phyloP scores from a whole-genome alignment of 768 basidiomycete species.

The Trametes coccinea region DNA sequence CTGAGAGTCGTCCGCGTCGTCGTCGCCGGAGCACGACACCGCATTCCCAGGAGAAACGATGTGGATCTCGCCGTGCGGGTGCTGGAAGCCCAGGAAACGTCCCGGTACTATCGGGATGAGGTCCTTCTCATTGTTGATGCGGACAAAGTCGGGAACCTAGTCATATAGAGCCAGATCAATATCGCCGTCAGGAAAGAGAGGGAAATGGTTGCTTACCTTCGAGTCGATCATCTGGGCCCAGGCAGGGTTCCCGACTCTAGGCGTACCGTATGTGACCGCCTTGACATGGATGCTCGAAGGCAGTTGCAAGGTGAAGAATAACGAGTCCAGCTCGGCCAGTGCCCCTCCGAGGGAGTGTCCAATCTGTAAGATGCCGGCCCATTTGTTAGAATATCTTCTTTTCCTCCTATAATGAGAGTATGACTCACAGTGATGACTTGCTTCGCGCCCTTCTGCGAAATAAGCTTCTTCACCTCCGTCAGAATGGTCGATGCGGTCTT shows the following conservation, averaged over 20 bases:
- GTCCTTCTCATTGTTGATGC: slow-evolving; percentile 42
- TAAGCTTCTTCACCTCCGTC: slow-evolving; percentile 42
- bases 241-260: slow-evolving; percentile 52
- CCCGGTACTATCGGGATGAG: slow-evolving; percentile 59
- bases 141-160: slow-evolving; percentile 30
- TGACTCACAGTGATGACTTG: slow-evolving; percentile 45
- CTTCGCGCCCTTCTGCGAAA: slow-evolving; percentile 40
- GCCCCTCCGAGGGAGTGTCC: slow-evolving; percentile 38
- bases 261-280: slow-evolving; percentile 50
- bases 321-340: slow-evolving; percentile 34
- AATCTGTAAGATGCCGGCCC: slow-evolving; percentile 14
- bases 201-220: slow-evolving; percentile 32
- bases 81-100: slow-evolving; percentile 49
- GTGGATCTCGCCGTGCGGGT: slow-evolving; percentile 56
- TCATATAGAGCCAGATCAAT: neutral
- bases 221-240: slow-evolving; percentile 42
- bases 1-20: slow-evolving; percentile 52
- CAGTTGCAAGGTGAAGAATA: slow-evolving; percentile 34
- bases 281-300: slow-evolving; percentile 37
- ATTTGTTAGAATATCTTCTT: no score
- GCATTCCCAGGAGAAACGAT: slow-evolving; percentile 42
- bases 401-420: neutral
- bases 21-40: slow-evolving; percentile 49
- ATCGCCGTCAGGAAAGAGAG: slow-evolving; percentile 37
- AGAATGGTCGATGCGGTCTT: slow-evolving; percentile 49